A percentile compares a stretch with the other conserved stretches of the same genome.
phyloP scores from a whole-genome alignment of 2,329 filamentous ascomycete genomes.

The Ascocoryne sarcoides region DNA sequence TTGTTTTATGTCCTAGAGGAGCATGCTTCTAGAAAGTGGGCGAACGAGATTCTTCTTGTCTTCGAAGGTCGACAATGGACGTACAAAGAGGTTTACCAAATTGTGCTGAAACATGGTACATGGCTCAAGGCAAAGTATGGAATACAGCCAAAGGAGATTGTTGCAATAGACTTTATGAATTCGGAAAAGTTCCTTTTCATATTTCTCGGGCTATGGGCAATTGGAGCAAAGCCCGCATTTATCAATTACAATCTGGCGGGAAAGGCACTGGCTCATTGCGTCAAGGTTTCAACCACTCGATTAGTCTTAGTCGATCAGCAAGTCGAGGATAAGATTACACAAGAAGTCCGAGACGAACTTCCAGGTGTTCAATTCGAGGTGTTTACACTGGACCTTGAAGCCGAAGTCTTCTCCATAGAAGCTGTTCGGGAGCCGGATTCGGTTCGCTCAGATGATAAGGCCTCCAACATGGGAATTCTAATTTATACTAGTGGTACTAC shows the following conservation, averaged over 20 bases:
- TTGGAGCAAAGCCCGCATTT: conserved; percentile 75
- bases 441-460: conserved; percentile 40
- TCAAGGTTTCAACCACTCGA: conserved; percentile 56
- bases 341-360: conserved; percentile 46
- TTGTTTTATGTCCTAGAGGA: conserved; percentile 69
- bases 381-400: conserved; percentile 49
- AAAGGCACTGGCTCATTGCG: conserved; percentile 63
- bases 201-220: conserved; percentile 68
- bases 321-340: conserved; percentile 45
- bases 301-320: conserved; percentile 61
- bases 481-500: conserved; percentile 86
- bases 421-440: conserved; percentile 50
- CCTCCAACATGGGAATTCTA: conserved; percentile 55
- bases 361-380: conserved; percentile 48
- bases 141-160: conserved; percentile 63
- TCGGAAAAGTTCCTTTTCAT: conserved; percentile 70
- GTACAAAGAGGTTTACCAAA: conserved; percentile 67
- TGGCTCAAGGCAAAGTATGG: conserved; percentile 61
- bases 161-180: conserved; percentile 76
- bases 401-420: conserved; percentile 42
- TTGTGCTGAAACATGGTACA: conserved; percentile 59
- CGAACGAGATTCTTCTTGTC: conserved; percentile 52
- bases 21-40: conserved; percentile 45
- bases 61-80: conserved; percentile 63
- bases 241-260: conserved; percentile 80